Percentiles rank a stretch among this genome's conserved stretches.
Conservation (phyloP, 208 protist genomes). For the Trypanosoma theileri region DNA sequence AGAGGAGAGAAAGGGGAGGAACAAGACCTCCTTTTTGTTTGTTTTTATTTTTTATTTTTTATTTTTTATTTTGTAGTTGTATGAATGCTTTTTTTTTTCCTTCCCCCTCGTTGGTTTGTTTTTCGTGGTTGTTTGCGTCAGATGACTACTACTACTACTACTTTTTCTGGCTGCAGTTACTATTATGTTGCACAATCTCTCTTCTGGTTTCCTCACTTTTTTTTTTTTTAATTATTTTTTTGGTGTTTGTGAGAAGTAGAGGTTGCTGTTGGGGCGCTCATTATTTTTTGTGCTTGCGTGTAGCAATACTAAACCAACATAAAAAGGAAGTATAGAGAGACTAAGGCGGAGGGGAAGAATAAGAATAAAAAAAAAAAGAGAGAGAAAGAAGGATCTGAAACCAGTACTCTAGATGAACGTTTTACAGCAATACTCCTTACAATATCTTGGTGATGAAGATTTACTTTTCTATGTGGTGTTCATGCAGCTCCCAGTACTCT, state of each 20-base stretch:
- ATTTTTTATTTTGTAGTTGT: slow-evolving; percentile 4
- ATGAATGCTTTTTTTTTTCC: too few species aligned
- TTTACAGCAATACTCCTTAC: slow-evolving; percentile 6
- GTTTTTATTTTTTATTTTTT: slow-evolving; percentile 17
- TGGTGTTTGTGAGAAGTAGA: too few species aligned
- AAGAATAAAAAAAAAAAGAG: neutral
- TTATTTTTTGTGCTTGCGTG: too few species aligned
- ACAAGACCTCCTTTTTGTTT: neutral
- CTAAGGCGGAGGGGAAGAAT: neutral
- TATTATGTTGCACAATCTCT: too few species aligned
- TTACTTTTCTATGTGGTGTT: slow-evolving; percentile 14
- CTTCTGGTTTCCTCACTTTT: too few species aligned
- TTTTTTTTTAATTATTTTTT: too few species aligned
- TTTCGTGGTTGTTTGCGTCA: too few species aligned
- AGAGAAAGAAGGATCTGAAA: neutral
- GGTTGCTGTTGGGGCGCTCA: too few species aligned
- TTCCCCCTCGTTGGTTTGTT: too few species aligned
- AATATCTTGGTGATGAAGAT: slow-evolving; percentile 19
- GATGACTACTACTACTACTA: too few species aligned
- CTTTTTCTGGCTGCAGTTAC: too few species aligned
- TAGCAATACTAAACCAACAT: neutral
- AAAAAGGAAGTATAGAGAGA: neutral
- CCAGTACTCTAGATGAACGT: neutral
- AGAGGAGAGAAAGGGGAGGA: neutral
- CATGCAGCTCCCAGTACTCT: neutral